Percentiles rank a stretch among this genome's conserved stretches.
Evolutionary conservation across 192 early-diverging fungal genomes (phyloP).

Genomic region (Entrophospora sp.): DNA sequence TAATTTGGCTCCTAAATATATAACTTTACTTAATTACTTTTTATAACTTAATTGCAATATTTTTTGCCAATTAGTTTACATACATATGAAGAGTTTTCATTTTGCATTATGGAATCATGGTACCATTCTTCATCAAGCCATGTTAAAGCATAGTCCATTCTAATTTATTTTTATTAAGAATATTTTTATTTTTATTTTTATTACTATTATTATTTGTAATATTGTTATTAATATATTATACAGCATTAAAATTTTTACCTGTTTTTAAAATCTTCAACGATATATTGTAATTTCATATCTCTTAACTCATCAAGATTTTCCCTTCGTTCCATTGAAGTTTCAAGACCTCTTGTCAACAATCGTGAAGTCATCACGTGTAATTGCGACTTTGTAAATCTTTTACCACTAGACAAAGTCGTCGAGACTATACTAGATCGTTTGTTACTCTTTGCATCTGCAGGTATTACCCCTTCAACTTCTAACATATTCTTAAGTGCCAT

Average conservation of each 20-base stretch:
- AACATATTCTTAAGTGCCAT: slow-evolving; percentile 26
- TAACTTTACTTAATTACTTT: neutral
- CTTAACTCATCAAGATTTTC: slow-evolving; percentile 24
- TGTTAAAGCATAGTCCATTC: slow-evolving; percentile 56
- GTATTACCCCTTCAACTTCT: slow-evolving; percentile 16
- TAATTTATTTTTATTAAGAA: slow-evolving; percentile 23
- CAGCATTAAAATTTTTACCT: too few relatives aligned
- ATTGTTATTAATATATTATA: too few relatives aligned
- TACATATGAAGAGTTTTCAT: slow-evolving; percentile 18
- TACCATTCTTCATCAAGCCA: slow-evolving; percentile 73
- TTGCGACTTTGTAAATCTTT: slow-evolving; percentile 28
- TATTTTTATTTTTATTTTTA: slow-evolving; percentile 1
- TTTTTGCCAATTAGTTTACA: neutral
- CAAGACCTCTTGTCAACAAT: slow-evolving; percentile 30
- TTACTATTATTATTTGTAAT: too few relatives aligned
- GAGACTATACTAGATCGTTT: neutral
- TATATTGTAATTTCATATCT: slow-evolving; percentile 41
- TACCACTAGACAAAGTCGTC: slow-evolving; percentile 4
- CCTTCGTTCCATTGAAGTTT: neutral
- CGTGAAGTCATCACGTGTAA: slow-evolving; percentile 32
- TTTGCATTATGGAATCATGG: slow-evolving; percentile 27
- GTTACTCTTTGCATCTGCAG: neutral
- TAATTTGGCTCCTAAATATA: slow-evolving; percentile 24
- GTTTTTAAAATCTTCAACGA: slow-evolving; percentile 52
- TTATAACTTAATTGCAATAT: too few relatives aligned